Conservation (phyloP, 1,139 yeast species). For the Candida neerlandica region DNA sequence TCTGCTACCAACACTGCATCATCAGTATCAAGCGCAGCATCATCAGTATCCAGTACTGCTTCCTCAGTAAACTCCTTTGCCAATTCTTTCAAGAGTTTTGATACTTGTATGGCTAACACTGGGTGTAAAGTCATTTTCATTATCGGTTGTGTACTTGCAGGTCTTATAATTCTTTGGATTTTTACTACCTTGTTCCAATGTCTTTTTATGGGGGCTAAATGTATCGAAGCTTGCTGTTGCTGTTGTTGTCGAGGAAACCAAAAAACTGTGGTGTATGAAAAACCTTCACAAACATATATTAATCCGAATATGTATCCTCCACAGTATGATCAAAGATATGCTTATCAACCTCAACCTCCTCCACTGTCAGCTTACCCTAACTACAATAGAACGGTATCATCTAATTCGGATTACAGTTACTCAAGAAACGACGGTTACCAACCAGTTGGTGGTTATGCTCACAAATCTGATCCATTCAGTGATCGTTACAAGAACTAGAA, state of each 20-base stretch:
- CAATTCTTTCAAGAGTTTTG: slow-evolving; percentile 65
- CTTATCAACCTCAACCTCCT: slow-evolving; percentile 17
- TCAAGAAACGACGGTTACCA: slow-evolving; percentile 2
- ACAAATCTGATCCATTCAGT: slow-evolving; percentile 2
- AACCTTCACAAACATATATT: slow-evolving; percentile 23
- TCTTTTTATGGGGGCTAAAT: slow-evolving; percentile 46
- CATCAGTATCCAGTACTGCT: slow-evolving; percentile 16
- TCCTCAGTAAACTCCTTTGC: slow-evolving; percentile 42
- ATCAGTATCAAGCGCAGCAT: no score
- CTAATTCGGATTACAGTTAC: slow-evolving; percentile 3
- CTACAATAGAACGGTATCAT: slow-evolving; percentile 3
- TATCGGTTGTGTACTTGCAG: slow-evolving; percentile 68
- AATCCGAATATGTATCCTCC: slow-evolving; percentile 46
- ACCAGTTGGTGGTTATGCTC: slow-evolving; percentile 2
- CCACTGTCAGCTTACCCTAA: slow-evolving; percentile 15
- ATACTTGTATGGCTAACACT: slow-evolving; percentile 76
- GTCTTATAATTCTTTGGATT: slow-evolving; percentile 46
- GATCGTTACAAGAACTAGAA: slow-evolving; percentile 2
- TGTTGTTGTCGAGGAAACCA: slow-evolving; percentile 37
- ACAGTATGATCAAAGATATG: slow-evolving; percentile 20
- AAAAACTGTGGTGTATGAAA: slow-evolving; percentile 6
- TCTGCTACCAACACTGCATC: no score
- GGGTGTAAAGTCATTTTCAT: slow-evolving; percentile 78
- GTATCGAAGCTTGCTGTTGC: slow-evolving; percentile 49
- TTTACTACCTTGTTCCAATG: slow-evolving; percentile 45